Conservation (phyloP, 2,329 filamentous ascomycete species). For the Fusarium nelsonii region DNA sequence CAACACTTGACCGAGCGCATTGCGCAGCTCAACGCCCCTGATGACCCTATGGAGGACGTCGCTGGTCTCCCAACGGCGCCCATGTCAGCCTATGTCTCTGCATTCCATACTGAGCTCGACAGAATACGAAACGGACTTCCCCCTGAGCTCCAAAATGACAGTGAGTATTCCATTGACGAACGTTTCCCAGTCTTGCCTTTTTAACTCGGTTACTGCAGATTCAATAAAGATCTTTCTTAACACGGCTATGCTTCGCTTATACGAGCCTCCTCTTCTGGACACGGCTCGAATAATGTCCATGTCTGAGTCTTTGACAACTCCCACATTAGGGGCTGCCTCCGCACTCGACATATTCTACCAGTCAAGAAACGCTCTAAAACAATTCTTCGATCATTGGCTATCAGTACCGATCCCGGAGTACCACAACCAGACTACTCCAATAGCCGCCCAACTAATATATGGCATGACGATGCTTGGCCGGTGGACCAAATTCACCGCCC, state of each 20-base stretch:
- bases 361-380: constrained; percentile 60
- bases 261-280: constrained; percentile 62
- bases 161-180: constrained; percentile 45
- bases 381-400: constrained; percentile 64
- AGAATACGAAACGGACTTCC: constrained; percentile 56
- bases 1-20: constrained; percentile 66
- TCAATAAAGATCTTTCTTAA: constrained; percentile 57
- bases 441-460: constrained; percentile 62
- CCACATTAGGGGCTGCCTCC: constrained; percentile 55
- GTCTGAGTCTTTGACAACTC: constrained; percentile 57
- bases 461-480: constrained; percentile 64
- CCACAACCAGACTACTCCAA: constrained; percentile 60
- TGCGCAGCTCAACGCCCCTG: constrained; percentile 54
- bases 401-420: constrained; percentile 58
- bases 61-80: constrained; percentile 56
- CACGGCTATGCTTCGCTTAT: constrained; percentile 58
- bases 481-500: constrained; percentile 62
- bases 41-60: constrained; percentile 52
- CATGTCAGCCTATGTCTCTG: constrained; percentile 59
- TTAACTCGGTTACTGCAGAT: constrained; percentile 44
- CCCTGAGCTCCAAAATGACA: constrained; percentile 52
- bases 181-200: rapidly evolving
- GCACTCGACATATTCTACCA: constrained; percentile 64
- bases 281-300: constrained; percentile 56
- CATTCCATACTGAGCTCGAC: constrained; percentile 61